Percentiles rank a stretch among this genome's conserved stretches.
These are phyloP conservation scores for Flammula alnicola DNA, from an alignment of 1,284 basidiomycete species.

Conservation along the genomic window DNA sequence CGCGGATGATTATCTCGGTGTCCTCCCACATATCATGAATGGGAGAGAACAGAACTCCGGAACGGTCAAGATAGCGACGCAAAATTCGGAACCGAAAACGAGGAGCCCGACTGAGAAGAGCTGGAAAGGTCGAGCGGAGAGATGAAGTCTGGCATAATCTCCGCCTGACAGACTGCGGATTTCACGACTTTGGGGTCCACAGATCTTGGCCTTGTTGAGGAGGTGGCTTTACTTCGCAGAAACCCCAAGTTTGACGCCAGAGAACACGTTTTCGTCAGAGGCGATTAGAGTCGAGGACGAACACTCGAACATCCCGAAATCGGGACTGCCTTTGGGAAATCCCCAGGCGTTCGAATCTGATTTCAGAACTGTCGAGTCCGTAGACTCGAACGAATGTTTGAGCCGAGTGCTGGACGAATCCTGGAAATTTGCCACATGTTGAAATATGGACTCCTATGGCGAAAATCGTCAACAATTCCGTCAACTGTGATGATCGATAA, in stretches of 20 bases:
- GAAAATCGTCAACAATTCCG: not conserved
- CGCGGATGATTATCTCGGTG: slow-evolving; percentile 18
- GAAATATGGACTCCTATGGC: not conserved
- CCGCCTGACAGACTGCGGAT: slow-evolving; percentile 18
- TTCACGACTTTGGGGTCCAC: slow-evolving; percentile 5
- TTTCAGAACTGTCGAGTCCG: too few relatives aligned
- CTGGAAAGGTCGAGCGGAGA: slow-evolving; percentile 22
- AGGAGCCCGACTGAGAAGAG: slow-evolving; percentile 26
- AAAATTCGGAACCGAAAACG: slow-evolving; percentile 22
- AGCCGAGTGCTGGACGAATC: not conserved
- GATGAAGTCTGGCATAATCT: slow-evolving; percentile 21
- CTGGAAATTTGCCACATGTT: not conserved
- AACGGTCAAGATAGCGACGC: slow-evolving; percentile 25
- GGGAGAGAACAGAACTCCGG: slow-evolving; percentile 22
- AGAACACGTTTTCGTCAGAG: slow-evolving; percentile 7
- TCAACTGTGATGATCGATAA: not conserved
- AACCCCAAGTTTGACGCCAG: too few relatives aligned
- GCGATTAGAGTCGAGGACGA: too few relatives aligned
- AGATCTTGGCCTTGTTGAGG: not conserved
- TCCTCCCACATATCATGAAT: slow-evolving; percentile 21
- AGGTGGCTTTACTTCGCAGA: slow-evolving; percentile 6
- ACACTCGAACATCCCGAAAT: slow-evolving; percentile 4
- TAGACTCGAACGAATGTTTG: not conserved
- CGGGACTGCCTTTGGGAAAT: slow-evolving; percentile 15
- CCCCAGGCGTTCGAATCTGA: slow-evolving; percentile 12